These are phyloP conservation scores for Aureobasidium sp. DNA, from an alignment of 2,329 filamentous ascomycete species.

Conservation along the genomic window DNA sequence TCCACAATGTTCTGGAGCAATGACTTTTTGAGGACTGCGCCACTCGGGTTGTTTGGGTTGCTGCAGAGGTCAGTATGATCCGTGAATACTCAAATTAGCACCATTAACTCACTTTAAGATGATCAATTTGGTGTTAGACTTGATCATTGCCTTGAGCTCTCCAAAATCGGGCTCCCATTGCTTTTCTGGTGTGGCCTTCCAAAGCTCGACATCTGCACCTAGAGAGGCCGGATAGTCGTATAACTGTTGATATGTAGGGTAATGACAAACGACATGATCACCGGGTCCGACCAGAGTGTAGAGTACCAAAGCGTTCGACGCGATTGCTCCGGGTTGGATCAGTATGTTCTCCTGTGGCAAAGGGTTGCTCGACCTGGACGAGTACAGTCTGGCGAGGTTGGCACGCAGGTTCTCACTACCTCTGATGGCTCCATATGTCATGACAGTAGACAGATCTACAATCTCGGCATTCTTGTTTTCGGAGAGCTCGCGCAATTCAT, in stretches of 20 bases:
- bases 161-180: conserved; percentile 61
- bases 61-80: conserved; percentile 33
- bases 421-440: conserved; percentile 68
- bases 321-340: conserved; percentile 73
- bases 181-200: conserved; percentile 60
- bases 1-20: conserved; percentile 56
- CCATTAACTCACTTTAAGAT: conserved; percentile 46
- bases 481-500: conserved; percentile 56
- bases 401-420: conserved; percentile 58
- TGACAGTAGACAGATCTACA: conserved; percentile 48
- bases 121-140: conserved; percentile 63
- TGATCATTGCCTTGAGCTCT: conserved; percentile 59
- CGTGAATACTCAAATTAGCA: background rate
- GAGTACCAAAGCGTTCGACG: conserved; percentile 74
- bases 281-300: conserved; percentile 65
- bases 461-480: conserved; percentile 43
- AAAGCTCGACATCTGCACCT: conserved; percentile 70
- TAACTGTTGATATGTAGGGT: conserved; percentile 81
- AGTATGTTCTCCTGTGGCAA: conserved; percentile 58
- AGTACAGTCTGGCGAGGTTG: conserved; percentile 60
- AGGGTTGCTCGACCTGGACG: conserved; percentile 43
- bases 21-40: conserved; percentile 57
- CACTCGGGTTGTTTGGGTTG: conserved; percentile 80
- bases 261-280: conserved; percentile 80
- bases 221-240: conserved; percentile 68